These are phyloP conservation scores for Pelargonium citronellum DNA, from an alignment of 441 rosid species.

Conservation along the genomic window DNA sequence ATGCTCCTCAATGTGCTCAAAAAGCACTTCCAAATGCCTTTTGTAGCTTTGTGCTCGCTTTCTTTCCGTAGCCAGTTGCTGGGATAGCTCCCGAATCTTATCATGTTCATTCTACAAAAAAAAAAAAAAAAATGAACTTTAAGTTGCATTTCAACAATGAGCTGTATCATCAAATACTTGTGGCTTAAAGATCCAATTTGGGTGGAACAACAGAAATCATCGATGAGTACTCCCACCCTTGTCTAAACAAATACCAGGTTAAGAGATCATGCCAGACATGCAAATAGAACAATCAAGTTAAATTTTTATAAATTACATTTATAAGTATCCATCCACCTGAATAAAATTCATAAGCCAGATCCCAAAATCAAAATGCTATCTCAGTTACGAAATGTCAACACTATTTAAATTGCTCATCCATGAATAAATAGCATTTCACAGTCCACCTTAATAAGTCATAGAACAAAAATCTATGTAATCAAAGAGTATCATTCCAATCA, in stretches of 20 bases:
- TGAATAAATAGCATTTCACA: neutral
- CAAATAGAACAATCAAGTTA: too few relatives aligned
- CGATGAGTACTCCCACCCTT: too few relatives aligned
- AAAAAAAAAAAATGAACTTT: conserved; percentile 6
- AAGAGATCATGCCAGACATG: too few relatives aligned
- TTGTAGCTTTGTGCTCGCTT: conserved; percentile 82
- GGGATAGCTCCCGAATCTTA: conserved; percentile 77
- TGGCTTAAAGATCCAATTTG: neutral
- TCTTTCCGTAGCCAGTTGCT: conserved; percentile 82
- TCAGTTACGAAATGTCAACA: neutral
- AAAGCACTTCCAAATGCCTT: conserved; percentile 78
- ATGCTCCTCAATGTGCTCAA: conserved; percentile 84
- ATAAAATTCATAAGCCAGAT: neutral
- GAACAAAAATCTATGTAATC: neutral
- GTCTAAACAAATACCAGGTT: too few relatives aligned
- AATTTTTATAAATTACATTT: too few relatives aligned
- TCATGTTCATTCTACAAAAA: conserved; percentile 71
- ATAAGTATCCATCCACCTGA: too few relatives aligned
- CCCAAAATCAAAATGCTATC: neutral
- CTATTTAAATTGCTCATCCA: neutral
- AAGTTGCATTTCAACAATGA: neutral
- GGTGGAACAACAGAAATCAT: too few relatives aligned
- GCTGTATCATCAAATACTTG: neutral
- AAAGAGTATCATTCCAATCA: neutral
- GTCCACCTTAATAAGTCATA: neutral